Evolutionary conservation across 768 basidiomycete species (phyloP), one percentile per base, ranked within the genome.

Genomic region (Jaapia argillacea): DNA sequence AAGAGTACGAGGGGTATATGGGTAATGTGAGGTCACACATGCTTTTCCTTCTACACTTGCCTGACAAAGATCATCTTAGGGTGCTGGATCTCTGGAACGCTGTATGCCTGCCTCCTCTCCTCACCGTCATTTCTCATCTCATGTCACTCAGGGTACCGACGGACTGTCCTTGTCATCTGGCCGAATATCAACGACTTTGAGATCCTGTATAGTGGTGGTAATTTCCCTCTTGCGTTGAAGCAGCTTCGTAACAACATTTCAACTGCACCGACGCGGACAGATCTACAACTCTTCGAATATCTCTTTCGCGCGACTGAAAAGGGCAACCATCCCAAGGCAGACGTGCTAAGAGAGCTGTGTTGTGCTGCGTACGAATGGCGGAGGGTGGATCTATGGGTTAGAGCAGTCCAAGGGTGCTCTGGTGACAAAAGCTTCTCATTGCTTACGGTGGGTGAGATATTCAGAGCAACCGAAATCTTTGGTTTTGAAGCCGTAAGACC

Each of bases 1-100:
- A 57, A 40, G 55, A 58, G 14, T 59, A 51, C 42, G 58, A 55
- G 40, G 55, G 56, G 3, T 58, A 58, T 31, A 49, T 44, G 45
- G 59, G 58, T 10, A 59, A 58, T 44, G 58, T 61, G 44, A 40
- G 59, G 48, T 3, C 24, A 31, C 27, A 22, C 5, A 33, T 36
- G n/a, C 28, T 7, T n/a, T 10, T 37, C 20, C 4, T 36, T 6
- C 18, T 14, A 5, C 16, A 24, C 25, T 24, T 2, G 22, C 23
- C 33, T 24, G 10, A 18, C 42, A 27, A 39, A 41, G 13, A 36
- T 41, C 6, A 18, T 25, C 26, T 16, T 41, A 59, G 58, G 42
- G 43, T 2, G 52, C 49, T 24, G 55, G 50, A 5, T 44, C 48
- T 0, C 40, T 58, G 20, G 45, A 51, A 41, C 51, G 52, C 13